Percentiles rank a stretch among this genome's conserved stretches.
Evolutionary conservation across 805 yeast species (phyloP).

Genomic region (Myxozyma mucilagina): DNA sequence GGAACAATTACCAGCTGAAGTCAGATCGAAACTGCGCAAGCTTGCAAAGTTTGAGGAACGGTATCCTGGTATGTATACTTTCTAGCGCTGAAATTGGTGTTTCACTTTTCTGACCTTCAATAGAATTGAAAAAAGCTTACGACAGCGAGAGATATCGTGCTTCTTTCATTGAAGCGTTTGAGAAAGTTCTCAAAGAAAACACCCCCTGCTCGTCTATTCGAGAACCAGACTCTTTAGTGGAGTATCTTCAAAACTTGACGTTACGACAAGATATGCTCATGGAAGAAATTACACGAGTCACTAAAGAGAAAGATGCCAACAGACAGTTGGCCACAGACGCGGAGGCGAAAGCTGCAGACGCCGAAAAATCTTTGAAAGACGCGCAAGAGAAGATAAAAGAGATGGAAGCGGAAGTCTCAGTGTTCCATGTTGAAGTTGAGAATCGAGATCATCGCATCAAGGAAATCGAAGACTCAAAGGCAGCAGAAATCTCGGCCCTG

Average conservation of each 20-base stretch:
- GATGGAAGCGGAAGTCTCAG: slow-evolving; percentile 4
- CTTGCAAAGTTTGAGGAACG: slow-evolving; percentile 85
- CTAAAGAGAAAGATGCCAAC: slow-evolving; percentile 33
- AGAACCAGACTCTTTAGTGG: slow-evolving; percentile 69
- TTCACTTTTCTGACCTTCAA: neutral
- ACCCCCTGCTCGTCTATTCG: slow-evolving; percentile 78
- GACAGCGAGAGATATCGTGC: slow-evolving; percentile 71
- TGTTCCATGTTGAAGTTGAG: slow-evolving; percentile 10
- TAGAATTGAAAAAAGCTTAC: slow-evolving; percentile 70
- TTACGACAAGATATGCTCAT: slow-evolving; percentile 61
- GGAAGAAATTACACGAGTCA: slow-evolving; percentile 60
- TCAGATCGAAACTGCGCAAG: slow-evolving; percentile 58
- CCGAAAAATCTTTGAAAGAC: neutral
- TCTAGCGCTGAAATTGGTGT: neutral
- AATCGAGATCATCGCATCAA: slow-evolving; percentile 11
- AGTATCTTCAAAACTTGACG: slow-evolving; percentile 63
- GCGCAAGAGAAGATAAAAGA: neutral
- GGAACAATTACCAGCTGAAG: slow-evolving; percentile 7
- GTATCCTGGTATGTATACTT: slow-evolving; percentile 60
- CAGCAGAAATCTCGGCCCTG: neutral
- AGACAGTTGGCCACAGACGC: neutral
- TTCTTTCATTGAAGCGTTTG: slow-evolving; percentile 62
- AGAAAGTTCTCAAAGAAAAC: slow-evolving; percentile 66
- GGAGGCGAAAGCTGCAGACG: neutral
- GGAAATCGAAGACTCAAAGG: neutral